Conservation (phyloP, 208 protist species). For the Leishmania amazonensis region DNA sequence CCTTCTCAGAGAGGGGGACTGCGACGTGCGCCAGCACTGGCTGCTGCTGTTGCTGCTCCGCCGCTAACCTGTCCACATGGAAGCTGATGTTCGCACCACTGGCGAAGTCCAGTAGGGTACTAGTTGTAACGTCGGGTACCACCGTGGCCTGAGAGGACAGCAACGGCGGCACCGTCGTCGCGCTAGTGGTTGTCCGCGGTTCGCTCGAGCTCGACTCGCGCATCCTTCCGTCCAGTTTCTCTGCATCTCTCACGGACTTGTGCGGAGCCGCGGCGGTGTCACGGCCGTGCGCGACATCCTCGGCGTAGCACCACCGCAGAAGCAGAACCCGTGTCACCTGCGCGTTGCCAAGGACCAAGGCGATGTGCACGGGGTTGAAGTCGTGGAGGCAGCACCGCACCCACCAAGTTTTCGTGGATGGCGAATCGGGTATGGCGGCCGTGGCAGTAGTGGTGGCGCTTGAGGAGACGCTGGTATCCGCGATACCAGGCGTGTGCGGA, state of each 20-base stretch:
- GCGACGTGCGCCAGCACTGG: conserved; percentile 19
- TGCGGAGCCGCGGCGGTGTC: neutral
- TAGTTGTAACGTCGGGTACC: neutral
- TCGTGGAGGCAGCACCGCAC: conserved; percentile 36
- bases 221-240: neutral
- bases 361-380: conserved; percentile 36
- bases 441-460: conserved; percentile 8
- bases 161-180: neutral
- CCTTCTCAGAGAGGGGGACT: conserved; percentile 8
- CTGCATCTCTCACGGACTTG: neutral
- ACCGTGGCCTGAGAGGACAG: neutral
- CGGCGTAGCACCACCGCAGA: conserved; percentile 10
- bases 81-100: neutral
- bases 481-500: neutral
- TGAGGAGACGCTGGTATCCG: neutral
- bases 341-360: conserved; percentile 40
- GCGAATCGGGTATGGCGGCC: conserved; percentile 4
- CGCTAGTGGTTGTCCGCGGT: neutral
- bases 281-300: neutral
- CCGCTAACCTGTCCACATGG: neutral
- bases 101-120: neutral
- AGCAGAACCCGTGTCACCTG: conserved; percentile 27
- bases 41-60: neutral
- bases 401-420: conserved; percentile 8
- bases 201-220: neutral